phyloP scores from a whole-genome alignment of 305 asterid genomes.

The Solanum chacoense region DNA sequence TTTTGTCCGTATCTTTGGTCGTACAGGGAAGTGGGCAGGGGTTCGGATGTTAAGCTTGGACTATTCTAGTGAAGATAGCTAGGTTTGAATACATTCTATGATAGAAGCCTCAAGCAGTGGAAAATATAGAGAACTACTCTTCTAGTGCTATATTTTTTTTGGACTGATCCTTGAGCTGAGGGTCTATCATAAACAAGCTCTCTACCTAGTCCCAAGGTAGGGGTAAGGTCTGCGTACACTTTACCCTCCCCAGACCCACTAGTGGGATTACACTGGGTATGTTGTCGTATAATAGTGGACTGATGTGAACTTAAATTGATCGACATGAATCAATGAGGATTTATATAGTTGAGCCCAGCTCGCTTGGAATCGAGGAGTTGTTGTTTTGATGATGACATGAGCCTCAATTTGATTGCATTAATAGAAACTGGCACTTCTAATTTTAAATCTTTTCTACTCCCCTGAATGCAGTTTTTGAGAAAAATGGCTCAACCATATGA shows the following conservation, averaged over 20 bases:
- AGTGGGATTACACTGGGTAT: not conserved
- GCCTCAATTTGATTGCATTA: not conserved
- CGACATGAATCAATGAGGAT: not conserved
- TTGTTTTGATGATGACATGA: not conserved
- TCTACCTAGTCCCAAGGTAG: not conserved
- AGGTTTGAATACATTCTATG: not conserved
- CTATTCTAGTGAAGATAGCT: not conserved
- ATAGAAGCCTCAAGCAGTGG: not conserved
- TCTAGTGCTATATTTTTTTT: not conserved
- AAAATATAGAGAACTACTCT: not conserved
- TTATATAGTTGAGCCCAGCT: not conserved
- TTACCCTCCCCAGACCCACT: not conserved
- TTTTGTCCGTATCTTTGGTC: not conserved
- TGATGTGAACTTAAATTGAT: not conserved
- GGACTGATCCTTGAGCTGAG: not conserved
- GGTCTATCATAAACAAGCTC: not conserved
- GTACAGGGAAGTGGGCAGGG: not conserved
- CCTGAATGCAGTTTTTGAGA: slow-evolving; percentile 56
- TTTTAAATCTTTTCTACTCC: not conserved
- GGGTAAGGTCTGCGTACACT: not conserved
- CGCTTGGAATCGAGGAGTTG: not conserved
- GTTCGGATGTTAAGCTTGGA: not conserved
- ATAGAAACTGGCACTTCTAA: not conserved
- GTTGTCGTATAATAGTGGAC: not conserved
- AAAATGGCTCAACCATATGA: slow-evolving; percentile 99